These are phyloP conservation scores for Trichoderma citrinoviride DNA, from an alignment of 2,329 filamentous ascomycete species.

Conservation along the genomic window DNA sequence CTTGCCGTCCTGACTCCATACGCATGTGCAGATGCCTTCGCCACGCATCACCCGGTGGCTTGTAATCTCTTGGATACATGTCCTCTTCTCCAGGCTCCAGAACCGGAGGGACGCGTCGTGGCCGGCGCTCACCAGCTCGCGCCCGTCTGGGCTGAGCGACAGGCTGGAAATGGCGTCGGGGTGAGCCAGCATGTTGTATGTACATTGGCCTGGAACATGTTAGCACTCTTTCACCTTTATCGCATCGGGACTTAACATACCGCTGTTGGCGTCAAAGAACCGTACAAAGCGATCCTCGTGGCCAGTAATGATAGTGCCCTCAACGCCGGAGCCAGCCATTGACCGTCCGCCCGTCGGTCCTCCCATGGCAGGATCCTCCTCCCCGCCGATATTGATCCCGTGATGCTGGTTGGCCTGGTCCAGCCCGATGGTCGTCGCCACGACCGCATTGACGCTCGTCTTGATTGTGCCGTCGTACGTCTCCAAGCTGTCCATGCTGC, in stretches of 20 bases:
- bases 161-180: conserved; percentile 89
- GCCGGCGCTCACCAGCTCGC: conserved; percentile 90
- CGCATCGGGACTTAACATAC: conserved; percentile 57
- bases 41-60: conserved; percentile 92
- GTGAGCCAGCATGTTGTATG: conserved; percentile 97
- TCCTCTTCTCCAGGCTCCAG: conserved; percentile 94
- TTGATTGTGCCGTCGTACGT: conserved; percentile 81
- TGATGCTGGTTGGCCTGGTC: conserved; percentile 62
- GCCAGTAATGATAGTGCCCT: conserved; percentile 92
- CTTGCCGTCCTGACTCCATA: conserved; percentile 92
- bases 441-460: conserved; percentile 86
- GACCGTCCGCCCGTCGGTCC: conserved; percentile 72
- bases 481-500: conserved; percentile 88
- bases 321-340: conserved; percentile 72
- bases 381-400: conserved; percentile 61
- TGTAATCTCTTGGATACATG: conserved; percentile 93
- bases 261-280: conserved; percentile 98
- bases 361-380: conserved; percentile 65
- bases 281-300: conserved; percentile 95
- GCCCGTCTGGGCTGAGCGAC: conserved; percentile 87
- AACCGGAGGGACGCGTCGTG: conserved; percentile 95
- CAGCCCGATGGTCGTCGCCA: conserved; percentile 78
- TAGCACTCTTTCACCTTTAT: not conserved
- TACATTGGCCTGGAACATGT: conserved; percentile 79
- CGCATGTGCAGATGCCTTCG: conserved; percentile 89